phyloP scores from a whole-genome alignment of 169 alveolate species.

The Eimeria tenella region DNA sequence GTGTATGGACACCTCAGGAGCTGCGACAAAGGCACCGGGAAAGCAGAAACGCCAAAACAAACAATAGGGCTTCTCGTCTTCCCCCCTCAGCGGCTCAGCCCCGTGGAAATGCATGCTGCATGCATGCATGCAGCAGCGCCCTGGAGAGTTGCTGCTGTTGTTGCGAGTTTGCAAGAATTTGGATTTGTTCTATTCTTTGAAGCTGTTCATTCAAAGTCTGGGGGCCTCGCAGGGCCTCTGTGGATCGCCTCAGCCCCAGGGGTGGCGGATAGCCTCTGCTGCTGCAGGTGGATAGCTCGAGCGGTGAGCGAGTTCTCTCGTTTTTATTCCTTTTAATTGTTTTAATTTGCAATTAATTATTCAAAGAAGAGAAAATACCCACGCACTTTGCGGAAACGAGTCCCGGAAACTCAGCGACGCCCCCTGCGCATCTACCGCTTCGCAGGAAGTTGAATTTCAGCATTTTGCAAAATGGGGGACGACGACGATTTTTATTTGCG shows the following conservation, averaged over 20 bases:
- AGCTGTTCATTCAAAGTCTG: background rate
- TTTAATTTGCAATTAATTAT: background rate
- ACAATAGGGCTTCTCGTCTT: no score
- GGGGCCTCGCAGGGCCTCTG: no score
- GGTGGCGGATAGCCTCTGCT: no score
- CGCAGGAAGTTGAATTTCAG: background rate
- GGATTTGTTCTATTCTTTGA: background rate
- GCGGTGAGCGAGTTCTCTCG: background rate
- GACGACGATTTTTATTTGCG: constrained; percentile 78
- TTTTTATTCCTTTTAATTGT: background rate
- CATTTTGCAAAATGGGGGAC: constrained; percentile 48
- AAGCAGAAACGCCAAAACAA: no score
- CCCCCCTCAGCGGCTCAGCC: no score
- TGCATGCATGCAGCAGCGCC: no score
- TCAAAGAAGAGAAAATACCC: background rate
- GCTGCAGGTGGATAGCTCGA: no score
- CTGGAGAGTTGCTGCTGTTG: no score
- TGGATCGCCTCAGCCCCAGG: no score
- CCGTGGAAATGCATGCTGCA: no score
- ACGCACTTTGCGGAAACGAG: background rate
- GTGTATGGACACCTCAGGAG: constrained; percentile 1
- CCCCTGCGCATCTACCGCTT: background rate
- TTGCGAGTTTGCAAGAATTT: no score
- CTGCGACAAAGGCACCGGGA: background rate
- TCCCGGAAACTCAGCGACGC: background rate